phyloP scores from a whole-genome alignment of 129 eudicot genomes.

The Flaveria trinervia region DNA sequence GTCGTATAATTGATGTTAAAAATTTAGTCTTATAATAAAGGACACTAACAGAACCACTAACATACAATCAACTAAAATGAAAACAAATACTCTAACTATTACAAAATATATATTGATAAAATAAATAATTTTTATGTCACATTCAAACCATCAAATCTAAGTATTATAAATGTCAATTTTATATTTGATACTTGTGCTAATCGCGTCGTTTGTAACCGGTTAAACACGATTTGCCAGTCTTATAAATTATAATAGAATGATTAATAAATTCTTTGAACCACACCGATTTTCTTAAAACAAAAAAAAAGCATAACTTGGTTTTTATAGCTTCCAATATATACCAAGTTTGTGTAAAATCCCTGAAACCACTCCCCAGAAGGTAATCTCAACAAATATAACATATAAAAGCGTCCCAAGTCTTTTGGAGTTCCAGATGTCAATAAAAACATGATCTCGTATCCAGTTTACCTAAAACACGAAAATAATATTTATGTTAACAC shows the following conservation, averaged over 20 bases:
- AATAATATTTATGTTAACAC: neutral
- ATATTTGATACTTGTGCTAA: too few species aligned
- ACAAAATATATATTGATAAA: neutral
- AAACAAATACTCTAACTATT: too few species aligned
- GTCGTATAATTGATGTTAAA: too few species aligned
- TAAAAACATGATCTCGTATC: slow-evolving; percentile 69
- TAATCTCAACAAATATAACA: slow-evolving; percentile 78
- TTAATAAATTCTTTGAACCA: neutral
- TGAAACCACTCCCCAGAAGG: slow-evolving; percentile 71
- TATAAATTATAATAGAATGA: neutral
- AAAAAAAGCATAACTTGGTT: slow-evolving; percentile 4
- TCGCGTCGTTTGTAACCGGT: too few species aligned
- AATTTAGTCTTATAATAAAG: too few species aligned
- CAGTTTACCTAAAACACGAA: slow-evolving; percentile 59
- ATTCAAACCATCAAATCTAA: too few species aligned
- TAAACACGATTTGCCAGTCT: too few species aligned
- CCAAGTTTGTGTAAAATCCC: slow-evolving; percentile 74
- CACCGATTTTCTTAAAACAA: neutral
- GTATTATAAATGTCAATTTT: too few species aligned
- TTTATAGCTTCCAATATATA: slow-evolving; percentile 79
- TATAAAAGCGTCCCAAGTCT: slow-evolving; percentile 68
- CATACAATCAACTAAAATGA: too few species aligned
- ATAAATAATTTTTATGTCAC: neutral
- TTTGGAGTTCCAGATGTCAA: slow-evolving; percentile 64
- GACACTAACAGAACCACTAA: too few species aligned